phyloP scores from a whole-genome alignment of 2,329 filamentous ascomycete genomes.

The Sclerotinia minor region DNA sequence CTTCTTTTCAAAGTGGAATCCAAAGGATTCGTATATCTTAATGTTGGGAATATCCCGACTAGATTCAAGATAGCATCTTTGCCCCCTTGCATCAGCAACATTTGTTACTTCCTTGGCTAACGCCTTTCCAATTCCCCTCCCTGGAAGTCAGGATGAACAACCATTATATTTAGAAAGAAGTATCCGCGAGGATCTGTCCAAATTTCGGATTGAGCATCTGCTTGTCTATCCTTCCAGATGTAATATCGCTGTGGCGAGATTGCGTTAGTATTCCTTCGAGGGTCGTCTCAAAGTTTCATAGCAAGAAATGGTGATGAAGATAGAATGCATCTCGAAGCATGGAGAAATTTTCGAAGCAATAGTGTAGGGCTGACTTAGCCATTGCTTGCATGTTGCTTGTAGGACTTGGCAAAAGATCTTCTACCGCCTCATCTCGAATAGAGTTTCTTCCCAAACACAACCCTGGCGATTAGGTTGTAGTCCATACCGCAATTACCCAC shows the following conservation, averaged over 20 bases:
- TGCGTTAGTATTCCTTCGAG: conserved; percentile 7
- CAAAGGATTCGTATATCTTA: conserved; percentile 68
- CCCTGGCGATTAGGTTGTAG: background rate
- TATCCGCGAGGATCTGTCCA: conserved; percentile 69
- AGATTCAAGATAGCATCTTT: conserved; percentile 70
- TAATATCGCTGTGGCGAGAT: conserved; percentile 57
- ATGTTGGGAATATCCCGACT: conserved; percentile 68
- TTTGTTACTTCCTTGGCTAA: conserved; percentile 64
- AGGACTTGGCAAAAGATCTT: background rate
- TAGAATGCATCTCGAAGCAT: background rate
- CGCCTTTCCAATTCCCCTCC: conserved; percentile 63
- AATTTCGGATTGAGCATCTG: conserved; percentile 58
- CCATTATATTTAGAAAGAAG: conserved; percentile 76
- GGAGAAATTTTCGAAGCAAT: background rate
- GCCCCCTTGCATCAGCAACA: conserved; percentile 62
- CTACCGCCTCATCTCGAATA: background rate
- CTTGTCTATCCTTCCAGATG: conserved; percentile 70
- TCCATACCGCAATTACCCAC: background rate
- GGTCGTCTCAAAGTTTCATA: background rate
- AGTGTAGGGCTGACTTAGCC: background rate
- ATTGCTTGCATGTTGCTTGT: conserved; percentile 4
- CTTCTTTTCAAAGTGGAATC: conserved; percentile 63
- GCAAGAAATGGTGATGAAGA: background rate
- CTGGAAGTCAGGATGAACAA: conserved; percentile 64
- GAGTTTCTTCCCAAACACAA: background rate